Evolutionary conservation across 2,329 filamentous ascomycete species (phyloP).

Genomic region (Claviceps monticola): DNA sequence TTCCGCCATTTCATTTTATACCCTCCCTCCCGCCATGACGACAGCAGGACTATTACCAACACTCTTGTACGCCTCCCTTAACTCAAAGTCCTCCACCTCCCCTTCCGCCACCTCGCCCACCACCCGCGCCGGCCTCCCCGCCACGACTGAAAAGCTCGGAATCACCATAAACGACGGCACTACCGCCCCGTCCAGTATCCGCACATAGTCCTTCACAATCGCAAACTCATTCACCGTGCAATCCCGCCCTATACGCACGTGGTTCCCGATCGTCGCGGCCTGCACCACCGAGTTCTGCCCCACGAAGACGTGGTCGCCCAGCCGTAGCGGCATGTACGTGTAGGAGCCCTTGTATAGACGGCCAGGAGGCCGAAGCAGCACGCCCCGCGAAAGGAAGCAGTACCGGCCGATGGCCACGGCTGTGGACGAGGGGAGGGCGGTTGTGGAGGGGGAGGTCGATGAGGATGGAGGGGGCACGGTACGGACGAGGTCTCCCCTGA

Average conservation of each 20-base stretch:
- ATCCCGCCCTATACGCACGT: conserved; percentile 71
- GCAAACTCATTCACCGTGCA: conserved; percentile 74
- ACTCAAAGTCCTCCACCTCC: conserved; percentile 48
- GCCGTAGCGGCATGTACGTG: conserved; percentile 77
- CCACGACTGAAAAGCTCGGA: conserved; percentile 85
- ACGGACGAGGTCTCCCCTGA: conserved; percentile 74
- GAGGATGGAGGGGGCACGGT: conserved; percentile 27
- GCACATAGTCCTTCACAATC: conserved; percentile 87
- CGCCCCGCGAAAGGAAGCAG: conserved; percentile 71
- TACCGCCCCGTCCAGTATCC: conserved; percentile 71
- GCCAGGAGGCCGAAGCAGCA: conserved; percentile 69
- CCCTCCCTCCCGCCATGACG: conserved; percentile 6
- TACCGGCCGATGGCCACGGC: conserved; percentile 84
- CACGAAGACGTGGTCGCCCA: conserved; percentile 90
- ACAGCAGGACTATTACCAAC: conserved; percentile 40
- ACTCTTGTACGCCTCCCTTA: conserved; percentile 49
- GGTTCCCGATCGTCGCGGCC: conserved; percentile 68
- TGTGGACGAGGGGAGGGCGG: conserved; percentile 35
- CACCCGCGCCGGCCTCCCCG: conserved; percentile 63
- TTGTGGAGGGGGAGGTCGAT: conserved; percentile 26
- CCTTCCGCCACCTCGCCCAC: conserved; percentile 71
- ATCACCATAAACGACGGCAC: conserved; percentile 83
- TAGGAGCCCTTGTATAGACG: conserved; percentile 67
- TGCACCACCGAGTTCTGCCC: conserved; percentile 64
- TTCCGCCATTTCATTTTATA: no score